These are phyloP conservation scores for Croton setiger DNA, from an alignment of 441 rosid genomes.

Conservation along the genomic window DNA sequence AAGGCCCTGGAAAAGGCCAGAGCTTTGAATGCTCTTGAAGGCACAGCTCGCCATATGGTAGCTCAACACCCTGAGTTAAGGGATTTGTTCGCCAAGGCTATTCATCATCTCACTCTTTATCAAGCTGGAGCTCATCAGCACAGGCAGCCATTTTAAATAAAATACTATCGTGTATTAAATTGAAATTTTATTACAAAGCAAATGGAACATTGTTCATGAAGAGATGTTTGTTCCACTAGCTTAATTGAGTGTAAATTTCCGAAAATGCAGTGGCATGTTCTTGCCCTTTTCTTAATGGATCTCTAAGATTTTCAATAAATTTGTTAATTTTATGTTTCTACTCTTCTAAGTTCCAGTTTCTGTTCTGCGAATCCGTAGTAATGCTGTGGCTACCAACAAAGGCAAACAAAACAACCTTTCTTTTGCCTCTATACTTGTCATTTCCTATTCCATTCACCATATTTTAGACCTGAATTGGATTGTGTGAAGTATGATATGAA, in stretches of 20 bases:
- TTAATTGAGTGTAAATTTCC: conserved; percentile 5
- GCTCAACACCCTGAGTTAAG: conserved; percentile 43
- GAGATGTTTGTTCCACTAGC: conserved; percentile 8
- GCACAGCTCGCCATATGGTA: conserved; percentile 39
- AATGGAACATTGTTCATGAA: conserved; percentile 10
- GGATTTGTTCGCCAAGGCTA: conserved; percentile 44
- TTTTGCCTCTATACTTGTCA: too few relatives aligned
- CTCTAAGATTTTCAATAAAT: neutral
- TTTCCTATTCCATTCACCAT: too few relatives aligned
- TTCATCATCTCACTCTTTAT: conserved; percentile 48
- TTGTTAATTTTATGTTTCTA: too few relatives aligned
- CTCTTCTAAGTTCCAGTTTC: too few relatives aligned
- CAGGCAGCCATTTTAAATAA: conserved; percentile 25
- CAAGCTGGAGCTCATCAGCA: conserved; percentile 44
- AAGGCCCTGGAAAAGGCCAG: conserved; percentile 52
- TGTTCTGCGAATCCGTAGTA: too few relatives aligned
- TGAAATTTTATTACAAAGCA: neutral
- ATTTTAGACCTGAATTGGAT: too few relatives aligned
- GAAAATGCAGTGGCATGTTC: conserved; percentile 6
- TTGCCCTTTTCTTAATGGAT: neutral
- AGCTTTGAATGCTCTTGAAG: conserved; percentile 43
- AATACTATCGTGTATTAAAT: neutral
- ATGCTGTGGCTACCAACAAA: too few relatives aligned
- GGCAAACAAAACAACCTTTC: too few relatives aligned
- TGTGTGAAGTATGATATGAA: too few relatives aligned